Base-by-base conservation (phyloP, 23 red algal genomes). In the Gracilariopsis chorda region DNA sequence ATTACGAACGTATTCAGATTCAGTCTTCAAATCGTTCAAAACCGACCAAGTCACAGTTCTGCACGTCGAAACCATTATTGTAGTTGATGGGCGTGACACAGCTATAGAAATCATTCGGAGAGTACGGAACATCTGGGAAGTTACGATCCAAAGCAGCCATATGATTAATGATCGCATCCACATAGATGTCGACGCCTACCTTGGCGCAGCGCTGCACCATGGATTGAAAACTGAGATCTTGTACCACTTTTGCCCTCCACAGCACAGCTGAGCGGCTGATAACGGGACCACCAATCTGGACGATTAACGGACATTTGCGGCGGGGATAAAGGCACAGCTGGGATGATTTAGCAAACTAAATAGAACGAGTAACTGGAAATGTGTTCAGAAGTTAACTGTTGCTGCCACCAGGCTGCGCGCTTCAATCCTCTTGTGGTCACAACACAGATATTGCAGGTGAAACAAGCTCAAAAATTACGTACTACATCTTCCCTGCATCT, bases 131-230 rank as follows among this genome's bases (percentile, higher is more conserved):
- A 20, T 68, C 4, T 7, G 73, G 73, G n/a, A 53, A 78, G 4
- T 6, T 4, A 1, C 62, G 62, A 40, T 40, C 33, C 33, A 68
- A 68, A 2, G 47, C 49, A 21, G 73, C 49, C 73, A 78, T 78
- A 78, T 78, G 73, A 17, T 78, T 78, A 36, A 78, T 78, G 40
- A 78, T 12, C 20, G 73, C 73, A 36, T 78, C 45, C 25, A 78
- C 73, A n/a, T 78, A 78, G 32, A 56, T 78, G 14, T 51, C 73
- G 32, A 78, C 73, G 32, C 73, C 45, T 52, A 53, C 73, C 28
- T 52, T 78, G 25, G 45, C 47, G 43, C 73, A 78, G 3, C 73
- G 73, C 73, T 51, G 6, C 2, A 78, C 73, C 73, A 78, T 78
- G 44, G 45, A 51, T 7, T 20, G 40, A 23, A n/a, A 78, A 78